Conservation (phyloP, 2,329 filamentous ascomycete species). For the Pseudogymnoascus sp. region DNA sequence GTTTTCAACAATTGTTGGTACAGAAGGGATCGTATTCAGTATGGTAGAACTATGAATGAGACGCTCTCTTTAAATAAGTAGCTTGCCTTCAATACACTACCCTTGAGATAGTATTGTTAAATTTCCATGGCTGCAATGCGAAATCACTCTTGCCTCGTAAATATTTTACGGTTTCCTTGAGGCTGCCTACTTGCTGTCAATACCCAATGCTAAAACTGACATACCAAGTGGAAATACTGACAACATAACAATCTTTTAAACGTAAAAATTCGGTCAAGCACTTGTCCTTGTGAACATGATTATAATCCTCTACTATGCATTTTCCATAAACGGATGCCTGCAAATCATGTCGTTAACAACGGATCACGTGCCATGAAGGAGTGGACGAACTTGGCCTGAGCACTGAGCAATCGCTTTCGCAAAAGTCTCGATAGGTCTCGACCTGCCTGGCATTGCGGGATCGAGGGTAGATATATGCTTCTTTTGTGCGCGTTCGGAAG, state of each 20-base stretch:
- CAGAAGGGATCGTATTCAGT: constrained; percentile 1
- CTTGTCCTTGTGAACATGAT: constrained; percentile 83
- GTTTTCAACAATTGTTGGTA: background rate
- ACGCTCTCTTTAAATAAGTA: background rate
- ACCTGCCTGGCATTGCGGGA: constrained; percentile 34
- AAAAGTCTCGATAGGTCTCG: constrained; percentile 63
- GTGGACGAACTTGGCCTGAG: constrained; percentile 51
- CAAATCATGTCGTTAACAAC: background rate
- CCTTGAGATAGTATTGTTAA: background rate
- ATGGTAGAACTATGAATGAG: constrained; percentile 8
- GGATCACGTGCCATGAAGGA: constrained; percentile 7
- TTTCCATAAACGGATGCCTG: constrained; percentile 83
- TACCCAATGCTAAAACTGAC: constrained; percentile 2
- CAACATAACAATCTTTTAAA: constrained; percentile 82
- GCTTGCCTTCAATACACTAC: background rate
- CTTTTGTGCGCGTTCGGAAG: background rate
- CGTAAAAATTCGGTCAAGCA: constrained; percentile 78
- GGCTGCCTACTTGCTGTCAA: constrained; percentile 38
- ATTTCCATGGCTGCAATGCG: background rate
- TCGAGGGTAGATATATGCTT: background rate
- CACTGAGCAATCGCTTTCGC: constrained; percentile 61
- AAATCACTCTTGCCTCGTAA: constrained; percentile 2
- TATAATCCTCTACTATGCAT: constrained; percentile 87
- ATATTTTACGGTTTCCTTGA: constrained; percentile 41
- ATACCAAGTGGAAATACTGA: constrained; percentile 39